Percentiles rank a stretch among this genome's conserved stretches.
phyloP scores from a whole-genome alignment of 2,329 filamentous ascomycete species.

The Nannizzia gypsea region DNA sequence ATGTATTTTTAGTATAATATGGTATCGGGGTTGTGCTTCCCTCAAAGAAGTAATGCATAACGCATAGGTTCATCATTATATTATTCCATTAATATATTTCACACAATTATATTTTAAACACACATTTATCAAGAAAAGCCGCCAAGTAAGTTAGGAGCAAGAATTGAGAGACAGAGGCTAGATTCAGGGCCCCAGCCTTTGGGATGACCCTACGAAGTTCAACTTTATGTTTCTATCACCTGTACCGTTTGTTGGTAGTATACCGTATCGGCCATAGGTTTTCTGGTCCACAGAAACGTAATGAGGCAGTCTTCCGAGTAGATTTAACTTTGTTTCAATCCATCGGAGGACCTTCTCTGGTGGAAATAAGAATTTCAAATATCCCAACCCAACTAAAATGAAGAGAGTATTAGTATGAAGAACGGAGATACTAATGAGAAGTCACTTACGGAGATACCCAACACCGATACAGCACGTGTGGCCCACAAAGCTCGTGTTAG shows the following conservation, averaged over 20 bases:
- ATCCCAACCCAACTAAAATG: conserved; percentile 64
- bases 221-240: conserved; percentile 33
- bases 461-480: conserved; percentile 74
- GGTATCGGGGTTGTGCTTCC: too few species aligned
- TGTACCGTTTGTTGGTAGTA: conserved; percentile 50
- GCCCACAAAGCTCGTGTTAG: conserved; percentile 71
- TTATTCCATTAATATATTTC: too few species aligned
- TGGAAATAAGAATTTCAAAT: conserved; percentile 77
- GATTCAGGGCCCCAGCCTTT: conserved; percentile 56
- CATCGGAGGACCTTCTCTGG: conserved; percentile 79
- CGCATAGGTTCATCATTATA: too few species aligned
- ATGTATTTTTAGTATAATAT: too few species aligned
- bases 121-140: not conserved
- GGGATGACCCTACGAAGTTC: conserved; percentile 50
- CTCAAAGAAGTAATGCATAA: too few species aligned
- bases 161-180: not conserved
- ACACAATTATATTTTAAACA: not conserved
- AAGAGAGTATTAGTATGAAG: conserved; percentile 8
- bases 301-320: conserved; percentile 72
- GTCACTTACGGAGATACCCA: conserved; percentile 66
- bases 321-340: conserved; percentile 77
- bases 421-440: not conserved
- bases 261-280: conserved; percentile 84
- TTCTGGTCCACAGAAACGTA: conserved; percentile 94
- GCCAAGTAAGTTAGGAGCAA: not conserved